phyloP scores from a whole-genome alignment of 768 basidiomycete species.

The Bullera alba region DNA sequence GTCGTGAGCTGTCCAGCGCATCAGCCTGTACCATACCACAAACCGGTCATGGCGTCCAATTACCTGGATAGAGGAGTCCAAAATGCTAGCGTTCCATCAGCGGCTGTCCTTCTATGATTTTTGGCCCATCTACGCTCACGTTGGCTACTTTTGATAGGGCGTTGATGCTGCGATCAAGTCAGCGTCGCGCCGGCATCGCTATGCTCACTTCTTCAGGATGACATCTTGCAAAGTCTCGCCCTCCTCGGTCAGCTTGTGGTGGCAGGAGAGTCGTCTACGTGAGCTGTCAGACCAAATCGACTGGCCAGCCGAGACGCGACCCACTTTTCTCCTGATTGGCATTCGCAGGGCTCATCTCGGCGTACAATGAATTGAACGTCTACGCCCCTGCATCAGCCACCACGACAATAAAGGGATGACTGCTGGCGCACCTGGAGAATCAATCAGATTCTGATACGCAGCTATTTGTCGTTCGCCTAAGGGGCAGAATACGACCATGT shows the following conservation, averaged over 20 bases:
- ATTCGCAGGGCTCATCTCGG: conserved; percentile 67
- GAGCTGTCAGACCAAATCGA: conserved; percentile 8
- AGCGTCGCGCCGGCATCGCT: neutral
- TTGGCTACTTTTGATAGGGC: conserved; percentile 35
- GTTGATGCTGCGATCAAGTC: conserved; percentile 13
- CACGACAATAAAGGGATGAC: neutral
- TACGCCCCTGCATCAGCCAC: neutral
- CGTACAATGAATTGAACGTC: conserved; percentile 64
- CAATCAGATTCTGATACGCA: conserved; percentile 67
- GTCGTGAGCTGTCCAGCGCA: conserved; percentile 55
- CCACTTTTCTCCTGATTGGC: conserved; percentile 59
- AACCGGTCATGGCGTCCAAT: no score
- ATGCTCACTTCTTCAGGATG: conserved; percentile 57
- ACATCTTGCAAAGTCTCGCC: conserved; percentile 44
- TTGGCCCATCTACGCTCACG: conserved; percentile 9
- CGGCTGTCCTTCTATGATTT: neutral
- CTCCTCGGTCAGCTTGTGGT: conserved; percentile 49
- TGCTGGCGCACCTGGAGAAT: conserved; percentile 47
- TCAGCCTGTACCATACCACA: neutral
- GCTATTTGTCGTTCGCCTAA: conserved; percentile 62
- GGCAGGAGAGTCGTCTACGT: conserved; percentile 58
- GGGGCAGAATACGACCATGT: conserved; percentile 90
- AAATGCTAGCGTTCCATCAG: conserved; percentile 56
- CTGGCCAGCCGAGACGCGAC: no score
- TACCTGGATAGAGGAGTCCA: conserved; percentile 75